Percentiles rank a stretch among this genome's conserved stretches.
These are phyloP conservation scores for Gymnopus androsaceus DNA, from an alignment of 1,284 basidiomycete genomes.

Conservation along the genomic window DNA sequence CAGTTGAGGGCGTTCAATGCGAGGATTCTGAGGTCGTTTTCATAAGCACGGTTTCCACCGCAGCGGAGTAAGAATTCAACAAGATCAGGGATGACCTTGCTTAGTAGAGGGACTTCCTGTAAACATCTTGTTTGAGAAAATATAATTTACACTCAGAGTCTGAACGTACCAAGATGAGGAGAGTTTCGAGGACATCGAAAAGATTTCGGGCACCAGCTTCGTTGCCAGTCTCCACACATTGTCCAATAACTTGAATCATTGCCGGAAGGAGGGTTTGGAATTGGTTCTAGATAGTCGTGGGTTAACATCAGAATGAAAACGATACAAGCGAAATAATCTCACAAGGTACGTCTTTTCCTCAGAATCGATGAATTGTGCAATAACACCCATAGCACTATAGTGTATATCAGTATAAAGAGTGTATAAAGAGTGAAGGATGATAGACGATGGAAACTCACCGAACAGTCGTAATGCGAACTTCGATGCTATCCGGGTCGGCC, in stretches of 20 bases:
- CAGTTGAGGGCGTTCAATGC: constrained; percentile 95
- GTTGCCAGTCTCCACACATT: constrained; percentile 82
- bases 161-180: constrained; percentile 81
- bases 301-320: neutral
- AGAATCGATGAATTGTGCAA: constrained; percentile 90
- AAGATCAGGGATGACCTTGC: constrained; percentile 86
- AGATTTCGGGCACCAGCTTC: constrained; percentile 85
- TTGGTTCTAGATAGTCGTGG: constrained; percentile 64
- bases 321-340: constrained; percentile 30
- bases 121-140: constrained; percentile 13
- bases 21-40: constrained; percentile 85
- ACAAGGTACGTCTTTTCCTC: constrained; percentile 90
- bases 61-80: constrained; percentile 88
- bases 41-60: constrained; percentile 80
- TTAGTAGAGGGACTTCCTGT: constrained; percentile 90
- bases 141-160: constrained; percentile 1
- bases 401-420: constrained; percentile 13
- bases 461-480: constrained; percentile 91
- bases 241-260: constrained; percentile 90
- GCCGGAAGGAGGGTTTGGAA: constrained; percentile 89
- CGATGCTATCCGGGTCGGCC: constrained; percentile 84
- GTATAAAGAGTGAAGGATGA: neutral
- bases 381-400: constrained; percentile 80
- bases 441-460: constrained; percentile 44
- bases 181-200: constrained; percentile 95